Evolutionary conservation across 805 yeast genomes (phyloP).

Genomic region (Wickerhamiella brachini): DNA sequence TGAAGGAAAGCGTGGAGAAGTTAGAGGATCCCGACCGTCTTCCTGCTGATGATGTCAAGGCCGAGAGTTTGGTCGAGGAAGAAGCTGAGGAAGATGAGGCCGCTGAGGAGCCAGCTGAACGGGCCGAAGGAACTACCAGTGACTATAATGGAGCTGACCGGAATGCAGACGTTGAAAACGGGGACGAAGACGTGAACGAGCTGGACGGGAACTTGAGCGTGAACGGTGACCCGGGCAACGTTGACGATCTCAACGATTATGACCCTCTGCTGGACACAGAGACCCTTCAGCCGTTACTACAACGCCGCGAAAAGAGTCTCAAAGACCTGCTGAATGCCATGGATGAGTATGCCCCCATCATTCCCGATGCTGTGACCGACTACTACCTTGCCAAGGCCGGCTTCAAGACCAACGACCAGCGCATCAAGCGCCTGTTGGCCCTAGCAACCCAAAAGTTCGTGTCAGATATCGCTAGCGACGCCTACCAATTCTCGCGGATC

Average conservation of each 20-base stretch:
- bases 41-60: background rate
- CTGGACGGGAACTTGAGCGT: background rate
- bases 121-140: too few species aligned
- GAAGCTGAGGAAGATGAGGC: background rate
- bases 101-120: too few species aligned
- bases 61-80: background rate
- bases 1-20: background rate
- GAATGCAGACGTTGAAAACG: background rate
- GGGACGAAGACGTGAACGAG: background rate
- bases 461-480: slow-evolving; percentile 89
- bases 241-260: background rate
- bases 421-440: slow-evolving; percentile 74
- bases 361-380: slow-evolving; percentile 93
- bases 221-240: slow-evolving; percentile 1
- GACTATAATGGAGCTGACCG: too few species aligned
- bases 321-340: slow-evolving; percentile 74
- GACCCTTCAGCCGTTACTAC: slow-evolving; percentile 16
- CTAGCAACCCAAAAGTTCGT: slow-evolving; percentile 93
- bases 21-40: background rate
- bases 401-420: slow-evolving; percentile 60
- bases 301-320: slow-evolving; percentile 26
- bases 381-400: slow-evolving; percentile 81
- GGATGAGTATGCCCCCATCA: slow-evolving; percentile 91
- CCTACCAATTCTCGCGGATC: slow-evolving; percentile 88
- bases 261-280: slow-evolving; percentile 15